Evolutionary conservation across 768 basidiomycete species (phyloP).

Genomic region (Tricholoma sp.): DNA sequence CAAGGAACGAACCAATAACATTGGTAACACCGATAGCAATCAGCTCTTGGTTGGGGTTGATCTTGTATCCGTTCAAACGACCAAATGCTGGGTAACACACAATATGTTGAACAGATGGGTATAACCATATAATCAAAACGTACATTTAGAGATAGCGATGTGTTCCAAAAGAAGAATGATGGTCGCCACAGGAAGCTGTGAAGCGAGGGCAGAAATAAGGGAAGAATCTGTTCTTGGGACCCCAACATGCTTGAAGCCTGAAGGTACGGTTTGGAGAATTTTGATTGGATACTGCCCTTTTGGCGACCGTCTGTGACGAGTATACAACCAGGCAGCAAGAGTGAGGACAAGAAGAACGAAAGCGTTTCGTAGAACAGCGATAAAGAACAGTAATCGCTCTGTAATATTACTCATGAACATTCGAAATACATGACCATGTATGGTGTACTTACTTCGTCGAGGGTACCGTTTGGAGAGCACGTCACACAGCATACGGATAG

Average conservation of each 20-base stretch:
- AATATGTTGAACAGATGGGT: not conserved
- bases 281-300: slow-evolving; percentile 78
- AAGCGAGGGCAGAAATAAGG: slow-evolving; percentile 63
- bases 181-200: slow-evolving; percentile 77
- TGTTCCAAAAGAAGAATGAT: slow-evolving; percentile 92
- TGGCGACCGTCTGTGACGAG: slow-evolving; percentile 50
- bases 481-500: slow-evolving; percentile 55
- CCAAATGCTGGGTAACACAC: slow-evolving; percentile 66
- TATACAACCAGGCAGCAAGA: slow-evolving; percentile 82
- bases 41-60: slow-evolving; percentile 89
- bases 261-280: slow-evolving; percentile 77
- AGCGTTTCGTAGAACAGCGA: slow-evolving; percentile 72
- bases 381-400: slow-evolving; percentile 75
- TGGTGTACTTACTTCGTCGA: slow-evolving; percentile 39
- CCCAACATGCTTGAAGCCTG: slow-evolving; percentile 67
- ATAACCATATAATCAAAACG: not conserved
- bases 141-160: slow-evolving; percentile 94
- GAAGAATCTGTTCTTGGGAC: slow-evolving; percentile 33
- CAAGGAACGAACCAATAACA: slow-evolving; percentile 83
- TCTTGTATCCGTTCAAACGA: slow-evolving; percentile 91
- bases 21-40: slow-evolving; percentile 98
- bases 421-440: not conserved
- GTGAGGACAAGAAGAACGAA: slow-evolving; percentile 88
- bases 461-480: slow-evolving; percentile 55
- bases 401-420: slow-evolving; percentile 1